Percentiles rank a stretch among this genome's conserved stretches.
Conservation (phyloP, 495 filamentous ascomycete species). For the Evansstolkia leycettana region DNA sequence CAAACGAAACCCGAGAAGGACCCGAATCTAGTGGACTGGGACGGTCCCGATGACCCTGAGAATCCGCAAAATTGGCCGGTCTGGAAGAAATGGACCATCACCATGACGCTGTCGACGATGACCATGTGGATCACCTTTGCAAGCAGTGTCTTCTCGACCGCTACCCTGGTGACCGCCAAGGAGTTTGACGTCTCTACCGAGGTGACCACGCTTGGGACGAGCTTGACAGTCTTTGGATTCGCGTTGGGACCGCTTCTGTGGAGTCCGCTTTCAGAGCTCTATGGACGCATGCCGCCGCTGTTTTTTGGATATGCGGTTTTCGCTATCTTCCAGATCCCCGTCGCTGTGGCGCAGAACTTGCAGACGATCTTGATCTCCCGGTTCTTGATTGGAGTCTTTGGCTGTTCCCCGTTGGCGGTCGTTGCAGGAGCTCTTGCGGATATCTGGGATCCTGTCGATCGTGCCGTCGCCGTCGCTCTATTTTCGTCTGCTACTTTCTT, state of each 20-base stretch:
- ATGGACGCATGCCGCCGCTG: conserved; percentile 48
- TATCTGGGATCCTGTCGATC: conserved; percentile 33
- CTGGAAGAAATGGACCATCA: conserved; percentile 46
- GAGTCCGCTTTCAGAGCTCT: conserved; percentile 66
- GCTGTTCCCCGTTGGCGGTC: conserved; percentile 35
- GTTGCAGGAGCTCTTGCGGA: conserved; percentile 41
- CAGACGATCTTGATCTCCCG: conserved; percentile 40
- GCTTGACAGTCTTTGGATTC: conserved; percentile 42
- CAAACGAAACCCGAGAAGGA: conserved; percentile 1
- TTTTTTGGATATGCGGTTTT: conserved; percentile 42
- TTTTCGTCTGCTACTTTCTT: conserved; percentile 39
- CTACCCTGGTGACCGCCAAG: conserved; percentile 25
- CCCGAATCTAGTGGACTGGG: conserved; percentile 3
- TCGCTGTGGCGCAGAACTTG: conserved; percentile 38
- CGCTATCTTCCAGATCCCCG: conserved; percentile 37
- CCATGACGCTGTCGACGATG: conserved; percentile 36
- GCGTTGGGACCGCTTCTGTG: conserved; percentile 43
- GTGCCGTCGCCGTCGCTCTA: conserved; percentile 36
- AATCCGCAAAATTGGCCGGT: conserved; percentile 49
- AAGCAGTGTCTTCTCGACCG: conserved; percentile 39
- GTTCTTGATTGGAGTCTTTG: conserved; percentile 40
- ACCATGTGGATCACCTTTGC: conserved; percentile 35
- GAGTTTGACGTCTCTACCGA: conserved; percentile 35
- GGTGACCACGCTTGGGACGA: conserved; percentile 39
- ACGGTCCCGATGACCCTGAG: conserved; percentile 32